phyloP scores from a whole-genome alignment of 768 basidiomycete genomes.

The Strobilomyces confusus region DNA sequence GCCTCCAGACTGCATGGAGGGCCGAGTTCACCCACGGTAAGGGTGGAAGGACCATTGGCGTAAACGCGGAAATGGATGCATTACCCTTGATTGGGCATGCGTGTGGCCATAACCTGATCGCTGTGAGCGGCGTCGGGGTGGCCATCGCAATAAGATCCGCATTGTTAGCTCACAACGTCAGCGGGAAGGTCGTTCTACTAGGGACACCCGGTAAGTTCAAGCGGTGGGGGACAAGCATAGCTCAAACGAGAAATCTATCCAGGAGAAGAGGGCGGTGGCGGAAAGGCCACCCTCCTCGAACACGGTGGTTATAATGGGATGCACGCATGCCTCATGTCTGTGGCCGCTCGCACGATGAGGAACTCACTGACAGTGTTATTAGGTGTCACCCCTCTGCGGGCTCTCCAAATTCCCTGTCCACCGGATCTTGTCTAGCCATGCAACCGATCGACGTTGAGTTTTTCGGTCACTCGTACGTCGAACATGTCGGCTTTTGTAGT shows the following conservation, averaged over 20 bases:
- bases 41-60: conserved; percentile 63
- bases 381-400: conserved; percentile 78
- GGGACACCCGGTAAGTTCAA: conserved; percentile 63
- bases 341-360: conserved; percentile 6
- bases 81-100: conserved; percentile 56
- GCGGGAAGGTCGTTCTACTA: conserved; percentile 68
- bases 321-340: conserved; percentile 76
- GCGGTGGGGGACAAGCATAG: background rate
- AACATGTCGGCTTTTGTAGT: background rate
- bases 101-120: conserved; percentile 84
- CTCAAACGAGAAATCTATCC: conserved; percentile 6
- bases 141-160: conserved; percentile 72
- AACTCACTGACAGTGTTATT: conserved; percentile 10
- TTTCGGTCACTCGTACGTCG: conserved; percentile 64
- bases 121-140: conserved; percentile 69
- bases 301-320: conserved; percentile 76
- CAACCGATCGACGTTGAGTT: conserved; percentile 67
- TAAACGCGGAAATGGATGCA: conserved; percentile 78
- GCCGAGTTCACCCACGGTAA: conserved; percentile 61
- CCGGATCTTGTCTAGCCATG: conserved; percentile 58
- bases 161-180: conserved; percentile 54
- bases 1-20: conserved; percentile 72
- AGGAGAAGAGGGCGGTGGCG: conserved; percentile 80
- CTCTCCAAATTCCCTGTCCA: conserved; percentile 42
- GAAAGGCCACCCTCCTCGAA: conserved; percentile 71